These are phyloP conservation scores for Cryptococcus sp. DNA, from an alignment of 1,284 basidiomycete genomes.

Conservation along the genomic window DNA sequence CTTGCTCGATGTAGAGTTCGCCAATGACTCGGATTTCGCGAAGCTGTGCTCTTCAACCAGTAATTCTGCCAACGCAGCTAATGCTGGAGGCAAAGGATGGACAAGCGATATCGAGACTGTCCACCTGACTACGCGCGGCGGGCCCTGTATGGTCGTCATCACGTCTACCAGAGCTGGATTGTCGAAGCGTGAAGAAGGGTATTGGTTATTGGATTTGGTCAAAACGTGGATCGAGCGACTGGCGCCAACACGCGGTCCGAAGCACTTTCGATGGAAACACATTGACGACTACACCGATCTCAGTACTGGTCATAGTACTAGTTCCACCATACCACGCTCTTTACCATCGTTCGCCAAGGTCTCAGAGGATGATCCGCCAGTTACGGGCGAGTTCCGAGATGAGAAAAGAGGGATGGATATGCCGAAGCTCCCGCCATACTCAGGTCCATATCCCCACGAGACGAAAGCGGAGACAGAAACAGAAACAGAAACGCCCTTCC, in stretches of 20 bases:
- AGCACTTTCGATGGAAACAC: slow-evolving; percentile 9
- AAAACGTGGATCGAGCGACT: slow-evolving; percentile 6
- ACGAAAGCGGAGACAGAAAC: no score
- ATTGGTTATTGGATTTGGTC: slow-evolving; percentile 2
- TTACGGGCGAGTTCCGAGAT: no score
- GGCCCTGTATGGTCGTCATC: background rate
- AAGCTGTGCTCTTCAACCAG: background rate
- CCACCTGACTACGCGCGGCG: slow-evolving; percentile 4
- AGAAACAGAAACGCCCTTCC: background rate
- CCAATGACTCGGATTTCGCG: background rate
- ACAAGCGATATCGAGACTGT: slow-evolving; percentile 1
- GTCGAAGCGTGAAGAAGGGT: background rate
- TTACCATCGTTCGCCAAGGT: no score
- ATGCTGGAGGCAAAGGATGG: background rate
- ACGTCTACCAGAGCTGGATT: background rate
- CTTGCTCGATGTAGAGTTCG: background rate
- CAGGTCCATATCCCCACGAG: no score
- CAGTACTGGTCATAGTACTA: no score
- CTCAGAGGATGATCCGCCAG: no score
- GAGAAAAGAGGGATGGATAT: no score
- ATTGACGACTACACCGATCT: background rate
- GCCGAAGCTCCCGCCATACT: no score
- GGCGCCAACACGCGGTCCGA: slow-evolving; percentile 1
- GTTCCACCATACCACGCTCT: no score
- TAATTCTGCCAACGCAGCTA: background rate